Evolutionary conservation across 352 stramenopile species (phyloP).

Genomic region (Pythium guiyangense): DNA sequence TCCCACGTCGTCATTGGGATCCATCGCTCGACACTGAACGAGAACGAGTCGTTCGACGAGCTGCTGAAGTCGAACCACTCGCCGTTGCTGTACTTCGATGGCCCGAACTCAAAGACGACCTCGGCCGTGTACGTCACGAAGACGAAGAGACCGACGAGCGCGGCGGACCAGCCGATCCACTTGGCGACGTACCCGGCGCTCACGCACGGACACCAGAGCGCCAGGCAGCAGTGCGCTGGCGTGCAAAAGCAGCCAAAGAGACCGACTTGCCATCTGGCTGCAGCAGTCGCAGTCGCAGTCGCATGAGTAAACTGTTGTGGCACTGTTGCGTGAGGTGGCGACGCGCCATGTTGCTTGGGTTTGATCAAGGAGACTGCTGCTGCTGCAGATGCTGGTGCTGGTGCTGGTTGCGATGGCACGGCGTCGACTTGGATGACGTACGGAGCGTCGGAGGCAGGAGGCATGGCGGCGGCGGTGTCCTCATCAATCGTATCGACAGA

Average conservation of each 20-base stretch:
- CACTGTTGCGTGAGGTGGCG: background rate
- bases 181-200: conserved; percentile 7
- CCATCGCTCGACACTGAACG: no score
- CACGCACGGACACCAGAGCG: no score
- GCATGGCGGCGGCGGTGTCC: background rate
- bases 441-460: background rate
- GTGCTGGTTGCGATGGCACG: background rate
- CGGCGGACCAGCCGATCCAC: conserved; percentile 6
- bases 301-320: background rate
- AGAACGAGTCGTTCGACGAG: conserved; percentile 12
- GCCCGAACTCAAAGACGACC: background rate
- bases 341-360: background rate
- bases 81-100: background rate
- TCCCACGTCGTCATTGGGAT: conserved; percentile 6
- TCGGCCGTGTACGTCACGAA: conserved; percentile 1
- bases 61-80: conserved; percentile 4
- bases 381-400: background rate
- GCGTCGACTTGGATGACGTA: conserved; percentile 7
- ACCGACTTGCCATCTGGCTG: conserved; percentile 11
- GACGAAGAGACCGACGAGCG: conserved; percentile 5
- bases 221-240: conserved; percentile 20
- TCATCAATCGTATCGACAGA: background rate
- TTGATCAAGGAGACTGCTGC: background rate
- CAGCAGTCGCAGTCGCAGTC: no score
- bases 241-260: conserved; percentile 21